A percentile compares a stretch with the other conserved stretches of the same genome.
Conservation (phyloP, 768 basidiomycete species). For the Amanita rimosa region DNA sequence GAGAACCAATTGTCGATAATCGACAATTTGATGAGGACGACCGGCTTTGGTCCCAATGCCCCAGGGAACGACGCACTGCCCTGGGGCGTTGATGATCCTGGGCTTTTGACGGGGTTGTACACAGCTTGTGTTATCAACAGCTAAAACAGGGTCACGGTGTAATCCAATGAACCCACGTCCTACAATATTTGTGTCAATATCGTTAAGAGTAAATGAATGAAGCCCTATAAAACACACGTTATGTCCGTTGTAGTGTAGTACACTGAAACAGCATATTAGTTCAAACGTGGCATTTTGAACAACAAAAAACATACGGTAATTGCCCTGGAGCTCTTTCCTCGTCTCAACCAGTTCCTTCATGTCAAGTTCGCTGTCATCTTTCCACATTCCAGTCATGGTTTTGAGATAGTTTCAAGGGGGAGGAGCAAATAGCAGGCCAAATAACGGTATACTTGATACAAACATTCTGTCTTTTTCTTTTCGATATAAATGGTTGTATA, state of each 20-base stretch:
- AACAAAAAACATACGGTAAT: slow-evolving; percentile 43
- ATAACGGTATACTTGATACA: no score
- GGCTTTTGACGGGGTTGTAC: slow-evolving; percentile 58
- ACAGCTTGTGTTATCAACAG: slow-evolving; percentile 61
- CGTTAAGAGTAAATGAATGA: background rate
- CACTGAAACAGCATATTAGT: slow-evolving; percentile 27
- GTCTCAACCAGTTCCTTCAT: slow-evolving; percentile 60
- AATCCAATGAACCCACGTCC: slow-evolving; percentile 61
- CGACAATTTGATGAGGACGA: slow-evolving; percentile 71
- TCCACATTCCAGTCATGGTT: no score
- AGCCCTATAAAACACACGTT: slow-evolving; percentile 35
- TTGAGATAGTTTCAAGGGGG: no score
- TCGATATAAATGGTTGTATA: no score
- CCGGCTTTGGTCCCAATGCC: slow-evolving; percentile 55
- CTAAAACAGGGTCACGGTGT: slow-evolving; percentile 69
- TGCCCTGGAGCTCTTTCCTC: slow-evolving; percentile 67
- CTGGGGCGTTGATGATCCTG: slow-evolving; percentile 55
- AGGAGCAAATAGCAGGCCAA: no score
- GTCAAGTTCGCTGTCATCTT: background rate
- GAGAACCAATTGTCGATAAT: no score
- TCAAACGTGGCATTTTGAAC: background rate
- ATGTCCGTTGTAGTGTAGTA: slow-evolving; percentile 78
- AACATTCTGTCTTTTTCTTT: no score
- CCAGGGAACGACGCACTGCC: slow-evolving; percentile 75
- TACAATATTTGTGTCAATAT: slow-evolving; percentile 13